Evolutionary conservation across 441 rosid species (phyloP).

Genomic region (Biscutella laevigata): DNA sequence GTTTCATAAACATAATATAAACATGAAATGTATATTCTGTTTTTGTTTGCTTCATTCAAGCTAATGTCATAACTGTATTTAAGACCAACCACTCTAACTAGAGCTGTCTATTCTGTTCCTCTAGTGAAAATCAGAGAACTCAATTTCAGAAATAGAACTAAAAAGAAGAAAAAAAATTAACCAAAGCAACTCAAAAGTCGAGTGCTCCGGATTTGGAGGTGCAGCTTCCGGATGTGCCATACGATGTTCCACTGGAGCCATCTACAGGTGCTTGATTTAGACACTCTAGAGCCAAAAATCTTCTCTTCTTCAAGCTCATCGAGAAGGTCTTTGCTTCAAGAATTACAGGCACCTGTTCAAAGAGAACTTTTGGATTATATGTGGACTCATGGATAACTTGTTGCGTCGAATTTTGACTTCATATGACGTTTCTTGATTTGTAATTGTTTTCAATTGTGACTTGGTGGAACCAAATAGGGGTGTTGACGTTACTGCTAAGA

Average conservation of each 20-base stretch:
- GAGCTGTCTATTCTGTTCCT: background rate
- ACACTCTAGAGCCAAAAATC: slow-evolving; percentile 67
- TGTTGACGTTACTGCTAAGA: background rate
- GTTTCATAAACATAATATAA: background rate
- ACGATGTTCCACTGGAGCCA: slow-evolving; percentile 77
- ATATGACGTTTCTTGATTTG: background rate
- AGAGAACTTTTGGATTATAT: background rate
- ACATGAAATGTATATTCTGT: background rate
- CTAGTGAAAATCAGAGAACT: background rate
- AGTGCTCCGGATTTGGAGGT: slow-evolving; percentile 54
- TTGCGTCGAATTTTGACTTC: background rate
- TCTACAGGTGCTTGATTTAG: slow-evolving; percentile 93
- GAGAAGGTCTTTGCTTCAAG: slow-evolving; percentile 82
- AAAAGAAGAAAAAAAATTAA: slow-evolving; percentile 3
- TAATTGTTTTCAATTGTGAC: background rate
- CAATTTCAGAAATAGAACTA: no score
- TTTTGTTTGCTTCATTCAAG: background rate
- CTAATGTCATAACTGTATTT: background rate
- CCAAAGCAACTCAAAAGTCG: slow-evolving; percentile 44
- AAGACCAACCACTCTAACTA: slow-evolving; percentile 6
- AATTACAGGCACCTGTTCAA: slow-evolving; percentile 70
- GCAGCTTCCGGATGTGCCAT: slow-evolving; percentile 60
- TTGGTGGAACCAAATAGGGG: background rate
- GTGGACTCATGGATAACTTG: background rate
- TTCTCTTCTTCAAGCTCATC: slow-evolving; percentile 73